Conservation (phyloP, 164 flowering plant genomes). For the Kalanchoe fedtschenkoi region DNA sequence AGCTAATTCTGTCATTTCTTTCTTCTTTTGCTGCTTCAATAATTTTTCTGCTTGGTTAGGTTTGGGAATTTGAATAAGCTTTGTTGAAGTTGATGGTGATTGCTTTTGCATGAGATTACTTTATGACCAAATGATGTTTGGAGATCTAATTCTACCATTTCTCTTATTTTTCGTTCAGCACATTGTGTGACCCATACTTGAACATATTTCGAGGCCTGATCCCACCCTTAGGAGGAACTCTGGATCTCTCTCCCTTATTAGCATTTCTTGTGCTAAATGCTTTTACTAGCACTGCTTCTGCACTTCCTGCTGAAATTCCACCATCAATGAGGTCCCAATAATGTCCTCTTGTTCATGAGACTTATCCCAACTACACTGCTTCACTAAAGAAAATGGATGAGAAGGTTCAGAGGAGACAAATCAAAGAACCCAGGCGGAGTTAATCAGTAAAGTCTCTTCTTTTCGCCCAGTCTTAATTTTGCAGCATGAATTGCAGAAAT, state of each 20-base stretch:
- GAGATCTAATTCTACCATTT: neutral
- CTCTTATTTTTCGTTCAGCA: conserved; percentile 1
- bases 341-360: neutral
- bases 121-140: too few relatives aligned
- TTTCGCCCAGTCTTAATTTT: neutral
- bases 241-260: conserved; percentile 62
- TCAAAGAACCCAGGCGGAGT: neutral
- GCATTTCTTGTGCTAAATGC: conserved; percentile 54
- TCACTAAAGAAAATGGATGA: conserved; percentile 1
- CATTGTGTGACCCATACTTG: conserved; percentile 6
- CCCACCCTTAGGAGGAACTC: neutral
- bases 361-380: neutral
- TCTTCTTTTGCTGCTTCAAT: too few relatives aligned
- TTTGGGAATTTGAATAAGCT: too few relatives aligned
- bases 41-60: too few relatives aligned
- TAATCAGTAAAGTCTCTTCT: neutral
- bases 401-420: neutral
- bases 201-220: conserved; percentile 79
- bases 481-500: neutral
- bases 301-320: conserved; percentile 58
- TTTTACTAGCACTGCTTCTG: conserved; percentile 7
- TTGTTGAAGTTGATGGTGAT: too few relatives aligned
- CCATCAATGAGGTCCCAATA: neutral
- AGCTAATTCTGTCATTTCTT: neutral
- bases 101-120: too few relatives aligned